Percentiles rank a stretch among this genome's conserved stretches.
Evolutionary conservation across 2,329 filamentous ascomycete genomes (phyloP).

Genomic region (Mariannaea elegans): DNA sequence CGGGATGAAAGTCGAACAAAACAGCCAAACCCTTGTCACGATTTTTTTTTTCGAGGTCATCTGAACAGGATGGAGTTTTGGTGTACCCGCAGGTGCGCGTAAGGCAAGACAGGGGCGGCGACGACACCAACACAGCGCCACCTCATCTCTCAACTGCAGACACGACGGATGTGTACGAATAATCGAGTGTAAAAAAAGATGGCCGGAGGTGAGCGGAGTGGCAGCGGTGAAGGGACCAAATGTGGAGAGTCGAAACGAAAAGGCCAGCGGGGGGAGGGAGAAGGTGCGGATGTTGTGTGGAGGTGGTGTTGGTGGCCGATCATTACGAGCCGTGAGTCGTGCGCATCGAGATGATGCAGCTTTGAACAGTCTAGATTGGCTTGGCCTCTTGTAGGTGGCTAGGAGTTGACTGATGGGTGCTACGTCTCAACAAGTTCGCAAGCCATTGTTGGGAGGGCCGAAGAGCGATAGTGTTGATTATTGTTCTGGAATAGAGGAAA

Average conservation of each 20-base stretch:
- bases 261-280: conserved; percentile 27
- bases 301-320: conserved; percentile 21
- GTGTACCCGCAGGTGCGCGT: conserved; percentile 27
- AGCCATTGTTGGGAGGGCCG: background rate
- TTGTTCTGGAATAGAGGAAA: background rate
- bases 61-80: conserved; percentile 33
- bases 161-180: conserved; percentile 25
- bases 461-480: background rate
- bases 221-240: conserved; percentile 24
- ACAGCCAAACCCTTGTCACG: conserved; percentile 21
- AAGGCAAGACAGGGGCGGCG: conserved; percentile 24
- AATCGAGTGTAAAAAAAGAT: conserved; percentile 7
- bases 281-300: conserved; percentile 10
- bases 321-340: conserved; percentile 29
- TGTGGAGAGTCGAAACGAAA: conserved; percentile 11
- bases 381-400: background rate
- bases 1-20: conserved; percentile 20
- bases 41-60: conserved; percentile 36
- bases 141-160: conserved; percentile 32
- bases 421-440: conserved; percentile 12
- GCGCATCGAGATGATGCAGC: conserved; percentile 8
- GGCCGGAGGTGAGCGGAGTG: conserved; percentile 30
- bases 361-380: conserved; percentile 3
- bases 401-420: background rate
- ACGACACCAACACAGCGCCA: conserved; percentile 28